Evolutionary conservation across 345 rosid species (phyloP), one percentile per base, ranked within the genome.

Genomic region (Gossypium herbaceum): DNA sequence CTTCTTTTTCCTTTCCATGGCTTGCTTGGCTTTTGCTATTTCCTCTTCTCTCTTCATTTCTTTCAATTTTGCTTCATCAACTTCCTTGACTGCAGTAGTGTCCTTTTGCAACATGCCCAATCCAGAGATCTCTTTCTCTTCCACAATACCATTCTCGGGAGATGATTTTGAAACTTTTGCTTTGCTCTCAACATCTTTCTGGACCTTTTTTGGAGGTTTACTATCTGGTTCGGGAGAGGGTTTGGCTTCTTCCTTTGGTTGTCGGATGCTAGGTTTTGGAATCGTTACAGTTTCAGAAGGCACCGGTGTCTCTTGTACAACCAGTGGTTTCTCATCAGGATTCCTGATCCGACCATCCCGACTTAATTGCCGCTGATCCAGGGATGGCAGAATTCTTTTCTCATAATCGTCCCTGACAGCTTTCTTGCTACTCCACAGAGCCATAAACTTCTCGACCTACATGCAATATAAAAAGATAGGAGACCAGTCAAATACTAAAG

Each of bases 1-100:
- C 84, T 87, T 96, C 86, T 88, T 96, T 88, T 96, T 96, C 85
- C 99, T 89, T 81, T 96, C 99, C 89, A 87, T 80, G 60, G 97
- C 97, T 81, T 83, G 97, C 85, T 88, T 93, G 60, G 94, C 91
- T 86, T 93, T 93, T 29, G 85, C 97, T n/a, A 88, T 82, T 81
- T 95, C 97, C 86, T 90, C 96, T 74, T 89, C 95, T 82, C 93
- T 89, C 84, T 84, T 93, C 82, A 90, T 88, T 85, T 93, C 99
- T 86, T 85, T 96, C 85, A 88, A 60, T 81, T 89, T 88, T 74
- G 85, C 91, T 68, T 74, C 83, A 81, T 93, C 98, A 20, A 90
- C 81, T 68, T 77, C 81, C 64, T 83, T 77, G 27, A 74, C 80
- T 1, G 73, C 77, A 34, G 20, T 6, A 9, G 60, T 19, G 2